Evolutionary conservation across 164 flowering plant genomes (phyloP).

Genomic region (Macadamia integrifolia): DNA sequence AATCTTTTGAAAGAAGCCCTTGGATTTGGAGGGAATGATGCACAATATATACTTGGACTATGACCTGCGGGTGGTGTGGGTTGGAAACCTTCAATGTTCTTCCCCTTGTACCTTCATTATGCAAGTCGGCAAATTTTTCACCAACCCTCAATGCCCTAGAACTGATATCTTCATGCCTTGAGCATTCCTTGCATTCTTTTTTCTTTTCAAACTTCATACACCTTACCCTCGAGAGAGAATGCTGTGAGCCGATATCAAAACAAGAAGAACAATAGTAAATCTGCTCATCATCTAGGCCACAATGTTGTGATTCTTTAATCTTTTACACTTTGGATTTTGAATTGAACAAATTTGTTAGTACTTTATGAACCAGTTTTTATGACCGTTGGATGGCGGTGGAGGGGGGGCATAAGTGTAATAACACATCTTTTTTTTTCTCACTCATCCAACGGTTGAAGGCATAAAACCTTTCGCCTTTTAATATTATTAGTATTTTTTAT

Average conservation of each 20-base stretch:
- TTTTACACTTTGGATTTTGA: no score
- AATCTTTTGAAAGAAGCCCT: no score
- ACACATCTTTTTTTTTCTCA: not conserved
- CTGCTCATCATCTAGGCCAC: not conserved
- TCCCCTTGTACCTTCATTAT: slow-evolving; percentile 3
- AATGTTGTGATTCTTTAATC: not conserved
- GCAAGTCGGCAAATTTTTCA: not conserved
- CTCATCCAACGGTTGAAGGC: no score
- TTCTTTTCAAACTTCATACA: not conserved
- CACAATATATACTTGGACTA: no score
- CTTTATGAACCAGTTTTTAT: no score
- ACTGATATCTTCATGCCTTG: not conserved
- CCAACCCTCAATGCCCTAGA: not conserved
- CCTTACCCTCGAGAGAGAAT: slow-evolving; percentile 3
- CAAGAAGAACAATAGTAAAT: not conserved
- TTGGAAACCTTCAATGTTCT: slow-evolving; percentile 19
- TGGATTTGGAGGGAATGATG: no score
- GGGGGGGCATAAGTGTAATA: no score
- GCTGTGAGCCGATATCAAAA: not conserved
- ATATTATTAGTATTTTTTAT: no score
- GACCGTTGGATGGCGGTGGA: no score
- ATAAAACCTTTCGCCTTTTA: no score
- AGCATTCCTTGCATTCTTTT: not conserved
- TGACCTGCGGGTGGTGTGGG: slow-evolving; percentile 38
- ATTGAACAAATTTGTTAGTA: no score